Conservation (phyloP, 495 filamentous ascomycete species). For the Trichoderma asperelloides region DNA sequence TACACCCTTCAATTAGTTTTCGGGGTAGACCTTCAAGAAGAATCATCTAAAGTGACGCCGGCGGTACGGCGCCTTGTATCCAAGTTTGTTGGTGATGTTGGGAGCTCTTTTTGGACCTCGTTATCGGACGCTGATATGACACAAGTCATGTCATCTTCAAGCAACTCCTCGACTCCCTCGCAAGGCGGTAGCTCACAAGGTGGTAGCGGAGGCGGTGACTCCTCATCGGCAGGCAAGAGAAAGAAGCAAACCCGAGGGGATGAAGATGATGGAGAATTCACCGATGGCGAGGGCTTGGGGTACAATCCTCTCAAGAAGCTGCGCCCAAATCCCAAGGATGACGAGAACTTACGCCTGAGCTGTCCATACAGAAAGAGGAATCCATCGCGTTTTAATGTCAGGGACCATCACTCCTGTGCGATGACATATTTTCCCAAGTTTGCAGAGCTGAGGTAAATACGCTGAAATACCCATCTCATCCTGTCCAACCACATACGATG, state of each 20-base stretch:
- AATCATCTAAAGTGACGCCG: background rate
- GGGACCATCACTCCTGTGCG: conserved; percentile 17
- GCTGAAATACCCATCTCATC: background rate
- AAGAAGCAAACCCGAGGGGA: conserved; percentile 6
- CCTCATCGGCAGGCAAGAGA: background rate
- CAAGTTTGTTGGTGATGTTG: conserved; percentile 9
- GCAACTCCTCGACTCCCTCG: background rate
- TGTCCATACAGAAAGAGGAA: conserved; percentile 21
- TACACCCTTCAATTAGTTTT: conserved; percentile 9
- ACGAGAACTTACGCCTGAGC: conserved; percentile 12
- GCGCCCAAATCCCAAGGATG: conserved; percentile 7
- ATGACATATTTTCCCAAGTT: conserved; percentile 16
- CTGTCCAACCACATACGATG: background rate
- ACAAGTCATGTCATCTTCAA: conserved; percentile 2
- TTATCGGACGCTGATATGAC: conserved; percentile 1
- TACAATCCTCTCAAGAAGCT: background rate
- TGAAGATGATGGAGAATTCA: conserved; percentile 7
- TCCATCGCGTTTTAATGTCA: conserved; percentile 18
- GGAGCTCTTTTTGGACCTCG: background rate
- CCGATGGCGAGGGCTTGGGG: conserved; percentile 7
- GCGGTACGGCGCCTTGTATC: background rate
- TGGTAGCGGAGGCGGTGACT: background rate
- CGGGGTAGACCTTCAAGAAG: conserved; percentile 4
- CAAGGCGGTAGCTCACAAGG: background rate
- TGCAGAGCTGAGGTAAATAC: conserved; percentile 15